Evolutionary conservation across 495 filamentous ascomycete species (phyloP).

Genomic region (Penicillium silybi): DNA sequence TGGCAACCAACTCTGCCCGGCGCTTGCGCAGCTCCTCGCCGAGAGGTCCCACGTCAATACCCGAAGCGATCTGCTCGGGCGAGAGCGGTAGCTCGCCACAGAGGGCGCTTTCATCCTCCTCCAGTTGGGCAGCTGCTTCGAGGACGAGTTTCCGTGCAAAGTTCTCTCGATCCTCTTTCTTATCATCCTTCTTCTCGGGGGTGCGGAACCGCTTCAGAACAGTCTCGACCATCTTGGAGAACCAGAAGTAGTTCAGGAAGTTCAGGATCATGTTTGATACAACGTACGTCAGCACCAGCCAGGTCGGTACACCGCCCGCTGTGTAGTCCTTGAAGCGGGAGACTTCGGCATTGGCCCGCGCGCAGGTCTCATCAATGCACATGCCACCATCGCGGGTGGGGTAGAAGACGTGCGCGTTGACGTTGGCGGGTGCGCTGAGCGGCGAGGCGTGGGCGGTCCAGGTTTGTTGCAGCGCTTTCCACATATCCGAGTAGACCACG

Average conservation of each 20-base stretch:
- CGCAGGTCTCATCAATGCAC: constrained; percentile 35
- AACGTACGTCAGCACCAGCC: constrained; percentile 77
- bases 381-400: constrained; percentile 24
- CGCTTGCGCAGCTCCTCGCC: constrained; percentile 29
- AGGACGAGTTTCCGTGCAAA: constrained; percentile 32
- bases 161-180: constrained; percentile 25
- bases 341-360: constrained; percentile 41
- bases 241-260: constrained; percentile 91
- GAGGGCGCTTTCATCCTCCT: constrained; percentile 32
- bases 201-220: constrained; percentile 81
- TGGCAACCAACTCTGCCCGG: constrained; percentile 19
- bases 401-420: constrained; percentile 38
- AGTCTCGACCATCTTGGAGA: constrained; percentile 92
- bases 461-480: constrained; percentile 53
- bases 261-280: constrained; percentile 76
- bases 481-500: constrained; percentile 78
- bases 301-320: constrained; percentile 58
- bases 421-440: constrained; percentile 24
- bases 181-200: constrained; percentile 10
- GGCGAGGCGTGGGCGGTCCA: constrained; percentile 26
- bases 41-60: constrained; percentile 19
- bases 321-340: constrained; percentile 50
- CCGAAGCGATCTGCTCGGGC: constrained; percentile 23
- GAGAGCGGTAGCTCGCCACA: constrained; percentile 21
- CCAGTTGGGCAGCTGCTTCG: constrained; percentile 34